Evolutionary conservation across 2,329 filamentous ascomycete genomes (phyloP).

Genomic region (Diaporthe longicolla): DNA sequence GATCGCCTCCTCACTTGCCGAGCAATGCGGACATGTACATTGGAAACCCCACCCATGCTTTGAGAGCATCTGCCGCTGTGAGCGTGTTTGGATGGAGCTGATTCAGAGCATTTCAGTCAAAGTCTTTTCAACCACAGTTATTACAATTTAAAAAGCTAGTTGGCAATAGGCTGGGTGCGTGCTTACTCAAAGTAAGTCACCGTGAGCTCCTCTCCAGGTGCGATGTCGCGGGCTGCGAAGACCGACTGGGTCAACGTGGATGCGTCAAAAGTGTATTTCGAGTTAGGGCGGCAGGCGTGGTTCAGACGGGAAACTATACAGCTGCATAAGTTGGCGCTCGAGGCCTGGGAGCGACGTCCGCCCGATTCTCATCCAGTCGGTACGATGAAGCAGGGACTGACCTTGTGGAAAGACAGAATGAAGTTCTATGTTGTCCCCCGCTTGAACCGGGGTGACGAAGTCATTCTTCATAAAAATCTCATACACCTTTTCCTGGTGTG

Average conservation of each 20-base stretch:
- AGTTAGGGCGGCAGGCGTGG: conserved; percentile 59
- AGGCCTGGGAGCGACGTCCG: neutral
- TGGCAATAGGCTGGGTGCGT: no score
- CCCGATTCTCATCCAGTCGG: neutral
- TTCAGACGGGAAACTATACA: conserved; percentile 55
- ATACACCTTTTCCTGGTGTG: conserved; percentile 46
- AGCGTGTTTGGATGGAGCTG: conserved; percentile 51
- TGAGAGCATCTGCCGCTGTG: conserved; percentile 50
- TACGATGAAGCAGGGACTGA: conserved; percentile 41
- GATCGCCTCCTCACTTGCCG: conserved; percentile 46
- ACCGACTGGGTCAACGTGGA: conserved; percentile 54
- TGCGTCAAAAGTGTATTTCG: conserved; percentile 57
- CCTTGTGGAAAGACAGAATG: conserved; percentile 52
- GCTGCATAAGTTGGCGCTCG: neutral
- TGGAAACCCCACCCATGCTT: conserved; percentile 55
- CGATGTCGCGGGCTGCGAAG: conserved; percentile 54
- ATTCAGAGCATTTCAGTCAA: neutral
- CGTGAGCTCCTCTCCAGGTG: conserved; percentile 58
- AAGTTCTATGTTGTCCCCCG: conserved; percentile 46
- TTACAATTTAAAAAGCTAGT: conserved; percentile 15
- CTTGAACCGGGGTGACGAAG: conserved; percentile 47
- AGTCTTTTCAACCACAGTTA: conserved; percentile 1
- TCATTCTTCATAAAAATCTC: conserved; percentile 53
- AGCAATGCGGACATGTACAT: conserved; percentile 56
- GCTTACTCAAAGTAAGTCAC: conserved; percentile 58